phyloP scores from a whole-genome alignment of 495 filamentous ascomycete genomes.

The Penicillium samsonianum region DNA sequence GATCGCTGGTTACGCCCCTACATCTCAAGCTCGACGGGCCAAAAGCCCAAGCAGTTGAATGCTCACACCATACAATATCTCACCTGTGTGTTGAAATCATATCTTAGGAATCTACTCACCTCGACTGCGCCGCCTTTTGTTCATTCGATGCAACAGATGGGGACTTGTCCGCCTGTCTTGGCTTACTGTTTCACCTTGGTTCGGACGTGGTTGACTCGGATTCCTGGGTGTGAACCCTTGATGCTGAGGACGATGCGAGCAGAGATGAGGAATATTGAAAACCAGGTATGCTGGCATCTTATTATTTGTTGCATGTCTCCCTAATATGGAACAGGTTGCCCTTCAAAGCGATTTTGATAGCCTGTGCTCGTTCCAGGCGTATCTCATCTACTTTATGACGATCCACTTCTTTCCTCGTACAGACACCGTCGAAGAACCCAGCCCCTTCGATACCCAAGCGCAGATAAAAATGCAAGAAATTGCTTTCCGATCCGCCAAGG shows the following conservation, averaged over 20 bases:
- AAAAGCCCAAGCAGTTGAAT: constrained; percentile 39
- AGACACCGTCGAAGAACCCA: constrained; percentile 7
- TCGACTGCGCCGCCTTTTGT: constrained; percentile 41
- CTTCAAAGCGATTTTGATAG: constrained; percentile 27
- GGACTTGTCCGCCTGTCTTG: constrained; percentile 27
- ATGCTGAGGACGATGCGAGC: constrained; percentile 31
- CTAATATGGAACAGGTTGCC: constrained; percentile 12
- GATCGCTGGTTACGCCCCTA: constrained; percentile 41
- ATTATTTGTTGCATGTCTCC: background rate
- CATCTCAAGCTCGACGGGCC: constrained; percentile 34
- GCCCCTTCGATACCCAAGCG: constrained; percentile 29
- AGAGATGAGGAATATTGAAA: constrained; percentile 41
- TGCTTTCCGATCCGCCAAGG: constrained; percentile 40
- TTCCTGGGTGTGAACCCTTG: constrained; percentile 42
- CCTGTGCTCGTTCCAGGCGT: constrained; percentile 49
- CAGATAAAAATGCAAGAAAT: constrained; percentile 51
- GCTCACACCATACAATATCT: constrained; percentile 39
- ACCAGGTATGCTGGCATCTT: constrained; percentile 17
- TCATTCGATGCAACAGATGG: constrained; percentile 35
- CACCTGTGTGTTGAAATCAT: constrained; percentile 41
- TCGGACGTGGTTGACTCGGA: constrained; percentile 41
- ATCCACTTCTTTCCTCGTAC: constrained; percentile 39
- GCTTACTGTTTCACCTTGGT: constrained; percentile 47
- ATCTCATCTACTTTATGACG: constrained; percentile 49
- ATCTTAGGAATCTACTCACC: constrained; percentile 32